A percentile compares a stretch with the other conserved stretches of the same genome.
phyloP scores from a whole-genome alignment of 2,329 filamentous ascomycete species.

The Akanthomyces uredinophilus region DNA sequence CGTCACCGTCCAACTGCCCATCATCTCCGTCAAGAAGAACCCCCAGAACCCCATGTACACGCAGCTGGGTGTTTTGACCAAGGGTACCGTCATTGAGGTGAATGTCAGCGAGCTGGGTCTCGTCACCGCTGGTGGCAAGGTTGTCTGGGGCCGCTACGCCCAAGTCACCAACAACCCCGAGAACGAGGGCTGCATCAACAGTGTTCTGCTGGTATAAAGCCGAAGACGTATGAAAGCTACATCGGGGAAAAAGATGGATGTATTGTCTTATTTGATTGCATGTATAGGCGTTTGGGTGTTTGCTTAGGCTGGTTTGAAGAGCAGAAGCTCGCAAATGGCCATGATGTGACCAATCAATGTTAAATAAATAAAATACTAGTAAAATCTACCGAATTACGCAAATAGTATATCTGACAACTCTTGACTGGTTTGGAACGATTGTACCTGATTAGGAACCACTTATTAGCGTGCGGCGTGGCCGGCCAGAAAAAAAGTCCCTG shows the following conservation, averaged over 20 bases:
- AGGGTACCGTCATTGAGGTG: constrained; percentile 77
- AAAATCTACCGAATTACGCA: background rate
- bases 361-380: constrained; percentile 8
- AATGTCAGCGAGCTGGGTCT: constrained; percentile 90
- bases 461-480: background rate
- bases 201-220: constrained; percentile 29
- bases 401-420: background rate
- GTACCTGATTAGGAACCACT: background rate
- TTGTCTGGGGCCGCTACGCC: constrained; percentile 84
- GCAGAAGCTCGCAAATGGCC: background rate
- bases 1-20: constrained; percentile 83
- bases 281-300: constrained; percentile 26
- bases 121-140: constrained; percentile 86
- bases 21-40: constrained; percentile 61
- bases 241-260: background rate
- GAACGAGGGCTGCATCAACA: constrained; percentile 43
- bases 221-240: background rate
- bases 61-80: constrained; percentile 82
- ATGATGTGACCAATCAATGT: constrained; percentile 3
- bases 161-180: constrained; percentile 57
- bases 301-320: constrained; percentile 12
- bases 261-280: constrained; percentile 18
- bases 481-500: constrained; percentile 4
- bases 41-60: constrained; percentile 88
- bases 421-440: background rate